These are phyloP conservation scores for Penicillium italicum DNA, from an alignment of 2,329 filamentous ascomycete species.

Conservation along the genomic window DNA sequence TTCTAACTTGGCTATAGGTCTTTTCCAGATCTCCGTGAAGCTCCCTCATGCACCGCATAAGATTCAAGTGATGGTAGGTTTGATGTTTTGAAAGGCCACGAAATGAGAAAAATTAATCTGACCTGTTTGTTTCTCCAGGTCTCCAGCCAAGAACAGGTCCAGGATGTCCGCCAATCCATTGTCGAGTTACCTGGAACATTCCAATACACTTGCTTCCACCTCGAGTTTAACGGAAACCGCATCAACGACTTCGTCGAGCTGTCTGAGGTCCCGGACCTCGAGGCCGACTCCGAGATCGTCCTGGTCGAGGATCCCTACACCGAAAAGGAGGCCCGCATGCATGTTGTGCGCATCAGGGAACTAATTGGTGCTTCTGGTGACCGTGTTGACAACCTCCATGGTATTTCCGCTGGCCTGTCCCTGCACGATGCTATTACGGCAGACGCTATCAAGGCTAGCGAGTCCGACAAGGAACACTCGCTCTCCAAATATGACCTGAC, in stretches of 20 bases:
- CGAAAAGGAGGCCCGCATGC: conserved; percentile 95
- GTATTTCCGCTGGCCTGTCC: conserved; percentile 78
- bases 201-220: conserved; percentile 98
- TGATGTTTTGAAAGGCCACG: conserved; percentile 4
- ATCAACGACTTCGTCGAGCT: conserved; percentile 95
- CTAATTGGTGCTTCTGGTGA: conserved; percentile 89
- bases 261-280: conserved; percentile 78
- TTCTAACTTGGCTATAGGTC: conserved; percentile 37
- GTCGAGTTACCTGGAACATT: conserved; percentile 90
- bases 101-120: conserved; percentile 21
- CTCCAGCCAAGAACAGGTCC: conserved; percentile 89
- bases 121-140: conserved; percentile 53
- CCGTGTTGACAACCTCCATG: conserved; percentile 80
- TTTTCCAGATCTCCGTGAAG: conserved; percentile 72
- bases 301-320: conserved; percentile 95
- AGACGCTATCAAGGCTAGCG: conserved; percentile 43
- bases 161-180: conserved; percentile 94
- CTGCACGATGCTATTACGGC: conserved; percentile 73
- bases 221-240: conserved; percentile 81
- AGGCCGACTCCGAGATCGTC: conserved; percentile 70
- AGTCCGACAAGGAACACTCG: conserved; percentile 49
- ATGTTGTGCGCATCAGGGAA: conserved; percentile 85
- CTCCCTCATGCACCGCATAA: conserved; percentile 75
- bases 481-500: conserved; percentile 75
- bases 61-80: conserved; percentile 77